phyloP scores from a whole-genome alignment of 345 rosid species.

The Chamaenerion angustifolium region DNA sequence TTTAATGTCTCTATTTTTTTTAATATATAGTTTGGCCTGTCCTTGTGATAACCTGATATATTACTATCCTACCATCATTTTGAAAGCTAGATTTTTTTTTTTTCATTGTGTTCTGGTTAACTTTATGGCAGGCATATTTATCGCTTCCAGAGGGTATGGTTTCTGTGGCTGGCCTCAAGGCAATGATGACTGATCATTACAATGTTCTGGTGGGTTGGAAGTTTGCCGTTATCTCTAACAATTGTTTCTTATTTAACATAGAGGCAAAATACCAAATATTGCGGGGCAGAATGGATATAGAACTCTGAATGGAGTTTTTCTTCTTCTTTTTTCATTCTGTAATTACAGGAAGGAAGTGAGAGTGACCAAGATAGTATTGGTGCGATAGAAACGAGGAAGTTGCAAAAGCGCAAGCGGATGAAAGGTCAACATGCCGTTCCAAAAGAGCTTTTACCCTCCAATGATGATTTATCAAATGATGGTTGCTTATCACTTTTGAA shows the following conservation, averaged over 20 bases:
- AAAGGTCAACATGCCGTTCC: slow-evolving; percentile 35
- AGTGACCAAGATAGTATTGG: slow-evolving; percentile 61
- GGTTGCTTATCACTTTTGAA: slow-evolving; percentile 75
- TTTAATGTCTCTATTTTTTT: too few relatives aligned
- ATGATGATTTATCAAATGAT: slow-evolving; percentile 29
- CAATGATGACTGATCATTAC: slow-evolving; percentile 98
- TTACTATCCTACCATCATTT: too few relatives aligned
- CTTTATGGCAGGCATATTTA: slow-evolving; percentile 61
- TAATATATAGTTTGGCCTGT: too few relatives aligned
- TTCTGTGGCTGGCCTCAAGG: slow-evolving; percentile 86
- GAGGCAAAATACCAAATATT: background rate
- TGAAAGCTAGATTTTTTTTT: background rate
- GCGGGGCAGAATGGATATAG: too few relatives aligned
- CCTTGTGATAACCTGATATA: too few relatives aligned
- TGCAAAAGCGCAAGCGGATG: slow-evolving; percentile 48
- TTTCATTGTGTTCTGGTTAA: slow-evolving; percentile 1
- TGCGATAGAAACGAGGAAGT: slow-evolving; percentile 29
- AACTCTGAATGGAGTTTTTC: background rate
- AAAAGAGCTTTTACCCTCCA: slow-evolving; percentile 28
- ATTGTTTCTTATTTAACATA: background rate
- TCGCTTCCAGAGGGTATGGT: slow-evolving; percentile 94
- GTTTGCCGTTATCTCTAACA: background rate
- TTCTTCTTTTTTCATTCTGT: slow-evolving; percentile 5
- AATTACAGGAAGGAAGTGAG: slow-evolving; percentile 62
- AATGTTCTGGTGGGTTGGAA: slow-evolving; percentile 54